phyloP scores from a whole-genome alignment of 2,329 filamentous ascomycete species.

The Talaromyces sp. region DNA sequence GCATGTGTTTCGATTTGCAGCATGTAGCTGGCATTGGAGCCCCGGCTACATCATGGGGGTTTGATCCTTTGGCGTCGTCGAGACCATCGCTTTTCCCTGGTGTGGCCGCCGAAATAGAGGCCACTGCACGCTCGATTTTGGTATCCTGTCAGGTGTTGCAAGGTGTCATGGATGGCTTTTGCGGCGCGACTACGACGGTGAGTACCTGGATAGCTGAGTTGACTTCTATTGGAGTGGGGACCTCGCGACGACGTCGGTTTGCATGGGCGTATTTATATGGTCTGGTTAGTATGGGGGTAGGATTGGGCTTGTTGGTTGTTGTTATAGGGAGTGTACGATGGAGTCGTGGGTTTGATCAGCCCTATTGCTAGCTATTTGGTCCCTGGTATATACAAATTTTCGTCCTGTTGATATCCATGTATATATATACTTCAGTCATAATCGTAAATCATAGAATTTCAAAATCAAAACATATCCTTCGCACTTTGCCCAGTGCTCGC shows the following conservation, averaged over 20 bases:
- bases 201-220: constrained; percentile 64
- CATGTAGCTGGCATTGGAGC: constrained; percentile 53
- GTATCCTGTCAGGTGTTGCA: constrained; percentile 63
- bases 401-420: not conserved
- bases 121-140: constrained; percentile 35
- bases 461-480: constrained; percentile 7
- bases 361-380: not conserved
- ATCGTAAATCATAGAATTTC: not conserved
- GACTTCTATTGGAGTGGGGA: constrained; percentile 37
- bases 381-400: not conserved
- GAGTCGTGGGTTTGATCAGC: constrained; percentile 38
- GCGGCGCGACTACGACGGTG: constrained; percentile 61
- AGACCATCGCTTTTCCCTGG: not conserved
- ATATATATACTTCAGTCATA: not conserved
- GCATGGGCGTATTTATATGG: constrained; percentile 59
- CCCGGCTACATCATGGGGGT: constrained; percentile 18
- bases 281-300: constrained; percentile 43
- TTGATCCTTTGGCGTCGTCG: constrained; percentile 31
- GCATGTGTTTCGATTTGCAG: constrained; percentile 72
- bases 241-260: constrained; percentile 32
- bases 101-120: not conserved
- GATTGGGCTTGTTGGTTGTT: constrained; percentile 46
- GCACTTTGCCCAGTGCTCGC: not conserved
- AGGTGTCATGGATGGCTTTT: constrained; percentile 63
- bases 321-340: constrained; percentile 55